A percentile compares a stretch with the other conserved stretches of the same genome.
Evolutionary conservation across 495 filamentous ascomycete species (phyloP).

Genomic region (Aspergillus taichungensis): DNA sequence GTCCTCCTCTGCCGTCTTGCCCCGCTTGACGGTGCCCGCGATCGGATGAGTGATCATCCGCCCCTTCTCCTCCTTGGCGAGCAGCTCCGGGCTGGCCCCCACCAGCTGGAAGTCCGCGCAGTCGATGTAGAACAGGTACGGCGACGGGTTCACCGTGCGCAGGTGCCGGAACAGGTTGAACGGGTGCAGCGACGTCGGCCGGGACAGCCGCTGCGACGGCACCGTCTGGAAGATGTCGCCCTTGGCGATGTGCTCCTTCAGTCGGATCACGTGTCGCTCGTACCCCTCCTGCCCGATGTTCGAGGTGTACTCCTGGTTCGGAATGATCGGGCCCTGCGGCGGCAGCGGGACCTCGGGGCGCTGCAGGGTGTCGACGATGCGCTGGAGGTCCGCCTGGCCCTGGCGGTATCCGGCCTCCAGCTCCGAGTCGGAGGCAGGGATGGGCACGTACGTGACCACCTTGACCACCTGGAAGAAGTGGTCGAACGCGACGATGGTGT

Average conservation of each 20-base stretch:
- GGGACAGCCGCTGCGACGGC: slow-evolving; percentile 83
- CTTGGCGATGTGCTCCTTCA: slow-evolving; percentile 80
- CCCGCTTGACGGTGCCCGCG: slow-evolving; percentile 86
- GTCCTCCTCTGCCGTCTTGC: slow-evolving; percentile 72
- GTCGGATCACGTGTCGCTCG: slow-evolving; percentile 66
- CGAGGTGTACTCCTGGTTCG: slow-evolving; percentile 71
- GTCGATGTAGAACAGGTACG: slow-evolving; percentile 93
- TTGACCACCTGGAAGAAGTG: slow-evolving; percentile 89
- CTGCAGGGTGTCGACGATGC: slow-evolving; percentile 59
- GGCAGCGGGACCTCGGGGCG: slow-evolving; percentile 70
- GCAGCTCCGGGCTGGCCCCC: slow-evolving; percentile 85
- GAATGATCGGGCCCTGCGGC: slow-evolving; percentile 60
- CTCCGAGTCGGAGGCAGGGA: slow-evolving; percentile 39
- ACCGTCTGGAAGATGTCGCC: slow-evolving; percentile 98
- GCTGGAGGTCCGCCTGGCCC: slow-evolving; percentile 52
- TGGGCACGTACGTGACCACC: slow-evolving; percentile 76
- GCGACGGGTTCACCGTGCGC: slow-evolving; percentile 89
- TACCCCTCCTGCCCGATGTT: slow-evolving; percentile 88
- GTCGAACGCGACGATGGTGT: slow-evolving; percentile 91
- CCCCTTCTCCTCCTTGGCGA: slow-evolving; percentile 81
- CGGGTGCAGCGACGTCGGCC: slow-evolving; percentile 82
- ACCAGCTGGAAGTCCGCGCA: slow-evolving; percentile 90
- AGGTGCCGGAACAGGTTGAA: slow-evolving; percentile 98
- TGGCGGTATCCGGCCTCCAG: slow-evolving; percentile 54
- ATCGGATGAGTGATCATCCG: slow-evolving; percentile 96